These are phyloP conservation scores for Cyphellophora europaea DNA, from an alignment of 2,329 filamentous ascomycete species.

Conservation along the genomic window DNA sequence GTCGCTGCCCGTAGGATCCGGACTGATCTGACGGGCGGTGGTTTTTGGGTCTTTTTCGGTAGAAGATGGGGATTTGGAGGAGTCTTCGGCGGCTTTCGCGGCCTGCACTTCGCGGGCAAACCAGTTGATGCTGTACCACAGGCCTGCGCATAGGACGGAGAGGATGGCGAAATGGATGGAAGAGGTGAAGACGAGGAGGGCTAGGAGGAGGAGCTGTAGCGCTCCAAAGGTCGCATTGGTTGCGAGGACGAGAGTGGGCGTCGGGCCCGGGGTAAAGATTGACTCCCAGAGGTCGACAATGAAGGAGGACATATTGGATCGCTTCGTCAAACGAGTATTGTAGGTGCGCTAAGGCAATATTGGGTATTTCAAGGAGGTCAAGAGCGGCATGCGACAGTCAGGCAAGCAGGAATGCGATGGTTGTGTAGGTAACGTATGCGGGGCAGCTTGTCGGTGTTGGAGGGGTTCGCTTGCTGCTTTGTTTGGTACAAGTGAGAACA, in stretches of 20 bases:
- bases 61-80: too few species aligned
- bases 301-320: slow-evolving; percentile 47
- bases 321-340: too few species aligned
- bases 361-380: too few species aligned
- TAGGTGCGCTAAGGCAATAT: too few species aligned
- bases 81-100: slow-evolving; percentile 25
- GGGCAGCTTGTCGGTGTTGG: too few species aligned
- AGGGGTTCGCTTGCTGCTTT: too few species aligned
- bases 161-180: slow-evolving; percentile 84
- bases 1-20: slow-evolving; percentile 17
- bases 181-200: slow-evolving; percentile 69
- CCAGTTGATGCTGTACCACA: slow-evolving; percentile 98
- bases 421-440: too few species aligned
- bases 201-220: slow-evolving; percentile 69
- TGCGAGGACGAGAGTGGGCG: slow-evolving; percentile 75
- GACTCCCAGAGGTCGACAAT: slow-evolving; percentile 77
- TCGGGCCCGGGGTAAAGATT: slow-evolving; percentile 87
- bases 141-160: slow-evolving; percentile 64
- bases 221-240: slow-evolving; percentile 83
- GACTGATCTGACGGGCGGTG: slow-evolving; percentile 26
- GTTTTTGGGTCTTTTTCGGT: too few species aligned
- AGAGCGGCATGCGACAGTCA: too few species aligned
- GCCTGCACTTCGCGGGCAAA: slow-evolving; percentile 61
- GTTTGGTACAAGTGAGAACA: too few species aligned
- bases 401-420: too few species aligned